These are phyloP conservation scores for Boletus vinaceobasis DNA, from an alignment of 768 basidiomycete genomes.

Conservation along the genomic window DNA sequence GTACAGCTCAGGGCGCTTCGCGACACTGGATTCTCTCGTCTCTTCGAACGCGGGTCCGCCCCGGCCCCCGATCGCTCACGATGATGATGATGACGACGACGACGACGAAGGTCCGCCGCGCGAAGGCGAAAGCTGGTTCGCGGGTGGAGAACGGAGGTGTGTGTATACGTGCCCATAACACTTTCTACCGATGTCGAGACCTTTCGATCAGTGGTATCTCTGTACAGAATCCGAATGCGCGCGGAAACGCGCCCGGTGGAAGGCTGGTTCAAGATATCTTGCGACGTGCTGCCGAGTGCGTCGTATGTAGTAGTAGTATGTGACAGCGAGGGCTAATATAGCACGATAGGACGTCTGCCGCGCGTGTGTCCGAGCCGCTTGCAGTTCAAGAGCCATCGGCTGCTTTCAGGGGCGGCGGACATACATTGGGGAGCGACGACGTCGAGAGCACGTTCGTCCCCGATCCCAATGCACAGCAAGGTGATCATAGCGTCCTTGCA, in stretches of 20 bases:
- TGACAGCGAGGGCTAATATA: neutral
- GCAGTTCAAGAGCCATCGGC: constrained; percentile 17
- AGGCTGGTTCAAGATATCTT: constrained; percentile 69
- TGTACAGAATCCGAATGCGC: constrained; percentile 75
- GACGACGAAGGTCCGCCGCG: constrained; percentile 40
- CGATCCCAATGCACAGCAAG: constrained; percentile 53
- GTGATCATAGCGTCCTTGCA: constrained; percentile 3
- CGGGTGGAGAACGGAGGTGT: constrained; percentile 93
- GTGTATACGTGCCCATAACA: neutral
- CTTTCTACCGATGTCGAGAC: neutral
- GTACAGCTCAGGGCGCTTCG: constrained; percentile 31
- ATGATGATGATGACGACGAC: constrained; percentile 44
- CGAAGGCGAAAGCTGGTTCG: constrained; percentile 72
- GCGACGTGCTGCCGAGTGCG: constrained; percentile 78
- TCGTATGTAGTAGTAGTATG: neutral
- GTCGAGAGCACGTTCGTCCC: constrained; percentile 72
- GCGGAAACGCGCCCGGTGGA: constrained; percentile 47
- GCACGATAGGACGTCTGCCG: constrained; percentile 16
- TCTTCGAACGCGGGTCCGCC: constrained; percentile 16
- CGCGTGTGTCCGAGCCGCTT: constrained; percentile 14
- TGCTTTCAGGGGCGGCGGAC: constrained; percentile 69
- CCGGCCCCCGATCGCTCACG: constrained; percentile 15
- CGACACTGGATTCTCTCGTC: constrained; percentile 34
- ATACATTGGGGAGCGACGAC: constrained; percentile 90
- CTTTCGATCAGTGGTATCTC: constrained; percentile 67